Evolutionary conservation across 768 basidiomycete species (phyloP).

Genomic region (Collybia mongolica): DNA sequence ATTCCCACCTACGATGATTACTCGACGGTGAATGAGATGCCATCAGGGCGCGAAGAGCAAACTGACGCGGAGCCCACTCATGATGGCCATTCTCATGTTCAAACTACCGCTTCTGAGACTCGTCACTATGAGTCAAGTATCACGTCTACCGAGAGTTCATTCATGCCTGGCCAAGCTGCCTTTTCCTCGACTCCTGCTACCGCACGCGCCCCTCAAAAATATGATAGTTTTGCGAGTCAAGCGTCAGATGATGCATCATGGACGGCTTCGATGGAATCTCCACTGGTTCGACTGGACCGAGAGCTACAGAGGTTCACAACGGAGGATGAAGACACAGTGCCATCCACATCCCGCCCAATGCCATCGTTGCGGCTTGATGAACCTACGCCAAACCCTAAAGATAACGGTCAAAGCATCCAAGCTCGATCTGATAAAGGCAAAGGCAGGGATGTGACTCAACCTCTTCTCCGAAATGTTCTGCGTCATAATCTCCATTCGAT

Average conservation of each 20-base stretch:
- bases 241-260: slow-evolving; percentile 59
- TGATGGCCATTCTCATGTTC: slow-evolving; percentile 16
- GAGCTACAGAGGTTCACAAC: slow-evolving; percentile 56
- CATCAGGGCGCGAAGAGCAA: slow-evolving; percentile 36
- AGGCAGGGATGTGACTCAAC: slow-evolving; percentile 37
- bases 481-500: slow-evolving; percentile 47
- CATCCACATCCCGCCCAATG: slow-evolving; percentile 10
- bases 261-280: slow-evolving; percentile 73
- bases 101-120: slow-evolving; percentile 17
- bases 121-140: slow-evolving; percentile 38
- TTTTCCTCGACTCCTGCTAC: slow-evolving; percentile 80
- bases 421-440: slow-evolving; percentile 44
- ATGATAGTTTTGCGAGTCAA: slow-evolving; percentile 37
- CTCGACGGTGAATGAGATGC: slow-evolving; percentile 52
- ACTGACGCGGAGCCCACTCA: slow-evolving; percentile 18
- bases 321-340: slow-evolving; percentile 32
- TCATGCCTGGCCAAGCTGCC: slow-evolving; percentile 69
- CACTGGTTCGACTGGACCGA: slow-evolving; percentile 64
- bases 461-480: slow-evolving; percentile 49
- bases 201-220: slow-evolving; percentile 30
- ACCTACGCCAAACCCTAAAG: slow-evolving; percentile 16
- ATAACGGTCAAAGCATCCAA: slow-evolving; percentile 7
- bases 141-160: slow-evolving; percentile 66
- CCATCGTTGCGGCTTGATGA: slow-evolving; percentile 18
- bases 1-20: slow-evolving; percentile 75